Evolutionary conservation across 2,329 filamentous ascomycete species (phyloP), one percentile per base, ranked within the genome.

Genomic region (Monosporascus sp.): DNA sequence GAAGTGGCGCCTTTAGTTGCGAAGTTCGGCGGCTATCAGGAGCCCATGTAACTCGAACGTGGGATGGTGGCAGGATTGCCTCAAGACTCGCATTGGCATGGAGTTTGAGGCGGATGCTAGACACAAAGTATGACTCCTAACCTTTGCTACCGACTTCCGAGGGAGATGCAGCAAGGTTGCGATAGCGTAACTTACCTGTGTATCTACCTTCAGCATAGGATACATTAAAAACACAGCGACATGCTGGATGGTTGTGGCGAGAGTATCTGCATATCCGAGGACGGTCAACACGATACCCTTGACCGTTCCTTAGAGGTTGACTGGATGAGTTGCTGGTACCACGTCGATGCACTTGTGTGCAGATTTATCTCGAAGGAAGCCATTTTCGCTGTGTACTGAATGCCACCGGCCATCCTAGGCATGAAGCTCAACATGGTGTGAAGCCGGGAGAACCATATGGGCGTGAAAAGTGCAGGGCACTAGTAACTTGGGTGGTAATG

Each of bases 11-110:
- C 24, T 38, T 39, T 39, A 53, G 53, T 54, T 58, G 57, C 62
- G 59, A 59, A 63, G 56, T 61, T 63, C 56, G 62, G 62, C 62
- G 60, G 62, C 60, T 63, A 63, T 59, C 58, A 54, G 57, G 54
- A 53, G 51, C 54, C 43, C 31, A 35, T 11, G 31, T 18, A 46
- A 46, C 43, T 25, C 24, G 43, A 46, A 46, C 20, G 43, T 46
- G 43, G 43, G 43, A 46, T 57, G 31, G 56, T 58, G 50, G 54
- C 52, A 15, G 39, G 41, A 54, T 54, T 53, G 53, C 54, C 20
- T 37, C n/a, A 24, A 9, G 54, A 58, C 55, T 55, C 57, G 58
- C 55, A 50, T 54, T 57, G 57, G 54, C 53, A 54, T 60, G 60
- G 56, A 60, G 27, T 53, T 56, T 50, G 56, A 54, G 57, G 54